Evolutionary conservation across 2,329 filamentous ascomycete species (phyloP), one percentile per base, ranked within the genome.

Genomic region (Paraconiothyrium sp.): DNA sequence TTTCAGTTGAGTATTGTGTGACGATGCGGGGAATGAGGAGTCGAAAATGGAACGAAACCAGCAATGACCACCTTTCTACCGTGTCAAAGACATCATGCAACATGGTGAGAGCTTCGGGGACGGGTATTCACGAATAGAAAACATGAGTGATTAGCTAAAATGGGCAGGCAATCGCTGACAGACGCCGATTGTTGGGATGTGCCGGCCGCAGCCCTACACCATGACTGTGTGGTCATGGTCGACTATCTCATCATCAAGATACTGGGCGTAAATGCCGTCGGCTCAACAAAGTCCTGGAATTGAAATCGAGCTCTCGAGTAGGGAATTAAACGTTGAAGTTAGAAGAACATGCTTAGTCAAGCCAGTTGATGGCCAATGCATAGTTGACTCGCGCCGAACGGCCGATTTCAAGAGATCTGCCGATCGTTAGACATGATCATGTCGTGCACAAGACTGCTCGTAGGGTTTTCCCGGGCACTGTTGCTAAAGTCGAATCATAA

Each of bases 1-100:
- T 7, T 20, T 64, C 14, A 41, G 59, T 30, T 7, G 57, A 9
- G 55, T 49, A 24, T 47, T 55, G 10, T 52, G 60, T 34, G 32
- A 32, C 3, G 50, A 10, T 20, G 47, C 16, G 16, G 60, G 57
- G 58, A 54, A 4, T 37, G 39, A 35, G 8, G 27, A 34, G 16
- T 14, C 16, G 30, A 34, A 39, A 16, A 20, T 60, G 34, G 46
- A 55, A 30, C 58, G 27, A 35, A 43, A 50, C 48, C 61, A 54
- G 50, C 54, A n/a, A n/a, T 24, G 24, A n/a, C 50, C 34, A 1
- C 32, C 22, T 24, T 27, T 50, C 20, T 62, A 62, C 48, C 27
- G 49, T 10, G 43, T 58, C 9, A 58, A 48, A 27, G 46, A 62
- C 24, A 43, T 55, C 1, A 30, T 30, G 27, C 27, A 30, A 30